Conservation (phyloP, 2,329 filamentous ascomycete genomes). For the Diaporthe caulivora region DNA sequence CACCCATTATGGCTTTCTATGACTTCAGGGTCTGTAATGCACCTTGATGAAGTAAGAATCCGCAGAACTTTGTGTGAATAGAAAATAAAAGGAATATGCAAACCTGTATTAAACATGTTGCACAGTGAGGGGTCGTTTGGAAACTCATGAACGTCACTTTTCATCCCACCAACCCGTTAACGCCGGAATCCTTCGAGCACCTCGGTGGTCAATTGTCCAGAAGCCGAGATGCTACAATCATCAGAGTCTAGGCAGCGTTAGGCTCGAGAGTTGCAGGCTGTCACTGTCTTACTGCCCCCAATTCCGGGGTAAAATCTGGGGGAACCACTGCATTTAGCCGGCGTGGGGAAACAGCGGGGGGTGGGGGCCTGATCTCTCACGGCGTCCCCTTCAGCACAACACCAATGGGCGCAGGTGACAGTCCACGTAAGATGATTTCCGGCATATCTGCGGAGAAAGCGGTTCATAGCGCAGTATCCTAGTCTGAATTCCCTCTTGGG, state of each 20-base stretch:
- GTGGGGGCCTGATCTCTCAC: neutral
- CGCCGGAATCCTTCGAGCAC: neutral
- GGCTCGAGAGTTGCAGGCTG: neutral
- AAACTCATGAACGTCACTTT: slow-evolving; percentile 13
- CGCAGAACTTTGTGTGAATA: neutral
- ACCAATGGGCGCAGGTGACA: neutral
- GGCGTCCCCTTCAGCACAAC: neutral
- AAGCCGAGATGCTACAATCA: slow-evolving; percentile 16
- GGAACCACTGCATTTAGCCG: neutral
- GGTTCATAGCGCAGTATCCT: neutral
- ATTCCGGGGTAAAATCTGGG: slow-evolving; percentile 29
- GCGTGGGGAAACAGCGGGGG: slow-evolving; percentile 9
- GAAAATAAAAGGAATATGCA: neutral
- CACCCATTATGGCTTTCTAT: neutral
- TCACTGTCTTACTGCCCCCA: neutral
- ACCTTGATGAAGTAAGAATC: neutral
- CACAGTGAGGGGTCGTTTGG: neutral
- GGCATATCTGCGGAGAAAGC: slow-evolving; percentile 21
- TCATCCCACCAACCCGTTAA: neutral
- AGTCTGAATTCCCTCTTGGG: neutral
- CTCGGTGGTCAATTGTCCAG: slow-evolving; percentile 18
- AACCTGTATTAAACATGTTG: neutral
- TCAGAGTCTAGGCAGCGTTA: slow-evolving; percentile 7
- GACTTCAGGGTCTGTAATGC: neutral
- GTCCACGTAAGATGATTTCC: neutral